phyloP scores from a whole-genome alignment of 352 stramenopile genomes.

The Elongisporangium senticosum region DNA sequence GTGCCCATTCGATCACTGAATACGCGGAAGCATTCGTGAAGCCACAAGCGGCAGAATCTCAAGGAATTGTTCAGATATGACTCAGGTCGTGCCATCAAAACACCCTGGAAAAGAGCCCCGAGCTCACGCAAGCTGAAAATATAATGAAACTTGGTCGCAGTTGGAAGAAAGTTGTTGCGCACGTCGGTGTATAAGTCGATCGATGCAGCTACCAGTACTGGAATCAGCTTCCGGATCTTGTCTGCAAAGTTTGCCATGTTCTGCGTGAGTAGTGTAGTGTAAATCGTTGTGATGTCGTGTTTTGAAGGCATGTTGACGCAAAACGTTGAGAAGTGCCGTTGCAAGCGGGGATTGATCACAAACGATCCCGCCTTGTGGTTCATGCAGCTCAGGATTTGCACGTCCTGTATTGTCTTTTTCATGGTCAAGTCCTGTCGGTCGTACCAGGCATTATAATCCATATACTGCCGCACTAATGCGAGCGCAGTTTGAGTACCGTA shows the following conservation, averaged over 20 bases:
- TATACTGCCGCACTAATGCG: constrained; percentile 85
- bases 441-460: constrained; percentile 91
- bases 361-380: constrained; percentile 90
- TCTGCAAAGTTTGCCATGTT: constrained; percentile 74
- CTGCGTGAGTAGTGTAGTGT: constrained; percentile 52
- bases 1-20: constrained; percentile 88
- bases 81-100: constrained; percentile 65
- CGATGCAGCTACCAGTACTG: constrained; percentile 67
- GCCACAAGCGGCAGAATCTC: constrained; percentile 79
- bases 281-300: constrained; percentile 64
- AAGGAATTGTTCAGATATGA: constrained; percentile 53
- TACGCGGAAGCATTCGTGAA: constrained; percentile 89
- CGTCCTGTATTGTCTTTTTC: constrained; percentile 87
- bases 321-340: constrained; percentile 87
- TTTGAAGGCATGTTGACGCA: constrained; percentile 62
- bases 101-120: constrained; percentile 80
- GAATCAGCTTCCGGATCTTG: constrained; percentile 62
- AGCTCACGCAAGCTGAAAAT: constrained; percentile 91
- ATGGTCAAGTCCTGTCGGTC: constrained; percentile 81
- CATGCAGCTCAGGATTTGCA: constrained; percentile 87
- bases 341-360: constrained; percentile 78
- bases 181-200: constrained; percentile 82
- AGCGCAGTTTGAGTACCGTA: constrained; percentile 90
- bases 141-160: constrained; percentile 91
- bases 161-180: constrained; percentile 76